phyloP scores from a whole-genome alignment of 225 moss, liverwort and hornwort genomes.

The Pseudoscleropodium purum region DNA sequence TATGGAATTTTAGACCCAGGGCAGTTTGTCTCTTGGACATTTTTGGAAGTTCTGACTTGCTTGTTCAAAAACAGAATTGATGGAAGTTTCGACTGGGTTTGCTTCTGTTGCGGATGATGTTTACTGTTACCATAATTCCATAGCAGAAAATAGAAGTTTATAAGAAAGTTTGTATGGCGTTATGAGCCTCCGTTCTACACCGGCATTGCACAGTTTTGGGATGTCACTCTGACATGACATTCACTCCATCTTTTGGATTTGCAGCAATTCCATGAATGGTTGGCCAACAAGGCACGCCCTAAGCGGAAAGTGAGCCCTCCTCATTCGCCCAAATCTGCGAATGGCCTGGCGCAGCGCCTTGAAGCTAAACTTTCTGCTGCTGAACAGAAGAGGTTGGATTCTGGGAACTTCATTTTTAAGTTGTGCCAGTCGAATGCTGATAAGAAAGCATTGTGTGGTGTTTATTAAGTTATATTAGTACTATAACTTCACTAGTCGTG shows the following conservation, averaged over 20 bases:
- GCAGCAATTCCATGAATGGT: conserved; percentile 93
- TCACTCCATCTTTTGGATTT: neutral
- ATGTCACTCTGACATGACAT: neutral
- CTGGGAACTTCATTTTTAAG: neutral
- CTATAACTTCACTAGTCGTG: conserved; percentile 20
- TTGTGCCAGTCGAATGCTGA: neutral
- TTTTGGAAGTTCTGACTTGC: neutral
- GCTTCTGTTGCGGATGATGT: neutral
- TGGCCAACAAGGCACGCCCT: conserved; percentile 85
- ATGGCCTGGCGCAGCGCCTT: conserved; percentile 69
- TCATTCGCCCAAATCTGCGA: conserved; percentile 35
- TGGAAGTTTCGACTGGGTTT: neutral
- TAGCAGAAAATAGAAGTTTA: neutral
- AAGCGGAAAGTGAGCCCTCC: conserved; percentile 68
- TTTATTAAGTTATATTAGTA: neutral
- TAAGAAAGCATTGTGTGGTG: neutral
- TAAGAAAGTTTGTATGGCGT: neutral
- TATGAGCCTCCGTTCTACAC: neutral
- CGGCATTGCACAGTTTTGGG: neutral
- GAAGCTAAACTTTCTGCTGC: conserved; percentile 96
- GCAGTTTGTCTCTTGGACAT: neutral
- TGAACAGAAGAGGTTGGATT: conserved; percentile 70
- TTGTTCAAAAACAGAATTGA: neutral
- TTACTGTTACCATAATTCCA: neutral
- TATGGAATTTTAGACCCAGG: neutral